phyloP scores from a whole-genome alignment of 2,329 filamentous ascomycete species.

The Fusarium buharicum region DNA sequence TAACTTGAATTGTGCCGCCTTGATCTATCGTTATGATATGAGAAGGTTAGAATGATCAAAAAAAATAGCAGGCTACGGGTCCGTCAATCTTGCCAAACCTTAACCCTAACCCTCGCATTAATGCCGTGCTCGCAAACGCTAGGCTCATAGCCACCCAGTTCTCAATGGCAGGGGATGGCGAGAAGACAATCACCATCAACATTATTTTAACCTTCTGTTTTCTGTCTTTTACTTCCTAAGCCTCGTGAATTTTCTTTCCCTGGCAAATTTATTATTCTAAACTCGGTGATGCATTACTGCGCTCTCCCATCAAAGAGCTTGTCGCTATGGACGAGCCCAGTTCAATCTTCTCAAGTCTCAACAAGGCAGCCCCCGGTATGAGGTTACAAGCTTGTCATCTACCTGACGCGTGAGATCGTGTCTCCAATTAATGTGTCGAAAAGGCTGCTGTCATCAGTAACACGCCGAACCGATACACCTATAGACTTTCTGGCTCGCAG shows the following conservation, averaged over 20 bases:
- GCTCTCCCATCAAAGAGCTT: constrained; percentile 41
- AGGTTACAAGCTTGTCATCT: constrained; percentile 50
- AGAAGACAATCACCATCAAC: constrained; percentile 57
- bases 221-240: constrained; percentile 38
- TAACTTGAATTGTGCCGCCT: too few relatives aligned
- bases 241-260: constrained; percentile 37
- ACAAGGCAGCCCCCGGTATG: constrained; percentile 45
- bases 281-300: constrained; percentile 43
- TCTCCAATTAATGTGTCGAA: constrained; percentile 1
- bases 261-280: constrained; percentile 37
- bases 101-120: constrained; percentile 50
- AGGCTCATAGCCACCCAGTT: constrained; percentile 55
- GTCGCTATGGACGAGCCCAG: constrained; percentile 6
- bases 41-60: too few relatives aligned
- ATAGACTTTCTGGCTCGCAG: constrained; percentile 52
- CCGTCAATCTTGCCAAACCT: constrained; percentile 49
- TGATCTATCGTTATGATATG: too few relatives aligned
- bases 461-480: constrained; percentile 50
- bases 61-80: constrained; percentile 58
- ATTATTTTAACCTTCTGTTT: constrained; percentile 39
- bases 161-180: constrained; percentile 55
- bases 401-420: constrained; percentile 47
- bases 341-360: constrained; percentile 47
- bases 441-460: constrained; percentile 49
- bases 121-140: constrained; percentile 57